These are phyloP conservation scores for Phaeosphaeria sp. DNA, from an alignment of 2,329 filamentous ascomycete species.

Conservation along the genomic window DNA sequence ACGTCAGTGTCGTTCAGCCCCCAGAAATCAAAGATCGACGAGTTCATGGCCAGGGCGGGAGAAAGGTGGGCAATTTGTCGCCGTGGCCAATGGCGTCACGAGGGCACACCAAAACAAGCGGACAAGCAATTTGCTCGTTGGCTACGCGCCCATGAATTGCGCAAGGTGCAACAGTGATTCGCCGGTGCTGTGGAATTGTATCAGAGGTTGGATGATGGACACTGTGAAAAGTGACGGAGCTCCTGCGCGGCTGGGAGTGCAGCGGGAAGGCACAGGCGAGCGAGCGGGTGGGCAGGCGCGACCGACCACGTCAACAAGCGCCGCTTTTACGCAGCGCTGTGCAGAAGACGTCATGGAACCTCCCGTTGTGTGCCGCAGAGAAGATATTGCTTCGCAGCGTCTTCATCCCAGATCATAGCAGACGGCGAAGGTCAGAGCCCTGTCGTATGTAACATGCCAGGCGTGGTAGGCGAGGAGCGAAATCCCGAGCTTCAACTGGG, in stretches of 20 bases:
- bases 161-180: constrained; percentile 39
- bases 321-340: constrained; percentile 8
- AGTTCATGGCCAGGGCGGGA: constrained; percentile 3
- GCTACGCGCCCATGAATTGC: constrained; percentile 37
- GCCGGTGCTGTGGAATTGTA: constrained; percentile 15
- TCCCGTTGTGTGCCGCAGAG: not conserved
- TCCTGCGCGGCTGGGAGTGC: not conserved
- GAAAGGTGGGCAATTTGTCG: constrained; percentile 26
- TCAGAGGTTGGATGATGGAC: not conserved
- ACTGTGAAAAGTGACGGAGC: not conserved
- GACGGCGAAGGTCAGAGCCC: not conserved
- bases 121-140: constrained; percentile 32
- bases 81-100: constrained; percentile 21
- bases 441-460: not conserved
- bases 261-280: not conserved
- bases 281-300: constrained; percentile 3
- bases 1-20: not conserved
- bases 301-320: constrained; percentile 8
- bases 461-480: not conserved
- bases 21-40: not conserved
- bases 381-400: not conserved
- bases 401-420: constrained; percentile 1
- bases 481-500: not conserved
- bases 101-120: constrained; percentile 5
- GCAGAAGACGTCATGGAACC: constrained; percentile 11